Conservation (phyloP, 441 rosid genomes). For the Gossypium lobatum region DNA sequence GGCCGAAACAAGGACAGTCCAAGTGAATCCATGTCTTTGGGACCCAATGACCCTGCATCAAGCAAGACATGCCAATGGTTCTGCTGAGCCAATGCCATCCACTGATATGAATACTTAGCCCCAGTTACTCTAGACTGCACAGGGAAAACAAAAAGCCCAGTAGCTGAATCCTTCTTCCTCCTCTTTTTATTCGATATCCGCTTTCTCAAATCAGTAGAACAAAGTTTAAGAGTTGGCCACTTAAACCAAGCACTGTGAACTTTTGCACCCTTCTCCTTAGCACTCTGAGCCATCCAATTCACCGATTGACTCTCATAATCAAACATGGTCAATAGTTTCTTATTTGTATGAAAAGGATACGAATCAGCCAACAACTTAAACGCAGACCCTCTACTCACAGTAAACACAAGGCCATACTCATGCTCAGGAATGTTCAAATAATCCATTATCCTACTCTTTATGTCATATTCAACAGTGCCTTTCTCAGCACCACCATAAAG, state of each 20-base stretch:
- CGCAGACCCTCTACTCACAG: conserved; percentile 96
- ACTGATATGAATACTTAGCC: background rate
- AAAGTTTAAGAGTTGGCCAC: conserved; percentile 93
- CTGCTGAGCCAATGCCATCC: conserved; percentile 5
- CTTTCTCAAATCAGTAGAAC: conserved; percentile 92
- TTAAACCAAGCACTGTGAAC: conserved; percentile 87
- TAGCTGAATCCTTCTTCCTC: conserved; percentile 75
- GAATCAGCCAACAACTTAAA: conserved; percentile 83
- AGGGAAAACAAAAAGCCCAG: background rate
- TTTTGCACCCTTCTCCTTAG: conserved; percentile 88
- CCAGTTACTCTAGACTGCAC: background rate
- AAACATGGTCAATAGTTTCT: conserved; percentile 83
- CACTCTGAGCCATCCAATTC: conserved; percentile 94
- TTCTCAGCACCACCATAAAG: conserved; percentile 91
- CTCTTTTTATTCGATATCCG: conserved; percentile 69
- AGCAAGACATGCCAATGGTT: conserved; percentile 1
- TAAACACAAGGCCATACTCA: conserved; percentile 95
- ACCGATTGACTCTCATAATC: conserved; percentile 95
- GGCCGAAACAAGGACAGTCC: background rate
- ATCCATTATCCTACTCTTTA: conserved; percentile 87
- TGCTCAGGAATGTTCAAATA: conserved; percentile 92
- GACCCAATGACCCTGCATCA: conserved; percentile 2
- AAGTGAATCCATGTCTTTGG: conserved; percentile 2
- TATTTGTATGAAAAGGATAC: conserved; percentile 84
- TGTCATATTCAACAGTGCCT: conserved; percentile 85